Evolutionary conservation across 2,329 filamentous ascomycete species (phyloP).

Genomic region (Pseudopithomyces maydicus): DNA sequence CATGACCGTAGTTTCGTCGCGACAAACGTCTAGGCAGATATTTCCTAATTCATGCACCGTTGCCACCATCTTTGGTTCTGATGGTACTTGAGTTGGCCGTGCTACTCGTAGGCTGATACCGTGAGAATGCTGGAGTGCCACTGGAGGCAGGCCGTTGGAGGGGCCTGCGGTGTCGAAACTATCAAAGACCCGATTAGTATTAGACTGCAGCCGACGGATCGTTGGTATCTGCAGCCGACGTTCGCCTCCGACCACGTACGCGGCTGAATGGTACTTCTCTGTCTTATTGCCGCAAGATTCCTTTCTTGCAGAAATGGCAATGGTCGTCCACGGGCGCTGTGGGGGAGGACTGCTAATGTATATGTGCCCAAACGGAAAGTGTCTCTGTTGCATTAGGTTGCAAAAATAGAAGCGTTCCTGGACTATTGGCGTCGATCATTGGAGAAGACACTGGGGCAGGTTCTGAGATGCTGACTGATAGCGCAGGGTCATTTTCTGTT

Average conservation of each 20-base stretch:
- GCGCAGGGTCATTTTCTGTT: constrained; percentile 15
- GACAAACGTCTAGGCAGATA: constrained; percentile 25
- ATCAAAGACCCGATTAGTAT: constrained; percentile 41
- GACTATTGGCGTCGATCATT: constrained; percentile 16
- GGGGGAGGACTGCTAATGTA: constrained; percentile 19
- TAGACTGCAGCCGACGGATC: constrained; percentile 31
- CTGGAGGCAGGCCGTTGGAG: constrained; percentile 25
- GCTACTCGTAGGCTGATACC: constrained; percentile 28
- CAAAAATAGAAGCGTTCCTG: constrained; percentile 35
- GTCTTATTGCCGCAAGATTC: neutral
- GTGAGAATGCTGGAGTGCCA: constrained; percentile 26
- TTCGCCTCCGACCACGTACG: constrained; percentile 11
- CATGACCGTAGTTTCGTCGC: constrained; percentile 23
- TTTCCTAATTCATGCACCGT: constrained; percentile 32
- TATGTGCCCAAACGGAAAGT: constrained; percentile 20
- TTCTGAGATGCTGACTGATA: constrained; percentile 23
- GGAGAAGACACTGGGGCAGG: constrained; percentile 11
- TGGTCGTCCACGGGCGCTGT: constrained; percentile 10
- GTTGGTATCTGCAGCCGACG: constrained; percentile 24
- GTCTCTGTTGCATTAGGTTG: constrained; percentile 10
- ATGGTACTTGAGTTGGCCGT: constrained; percentile 14
- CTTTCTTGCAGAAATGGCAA: neutral
- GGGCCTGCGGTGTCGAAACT: constrained; percentile 35
- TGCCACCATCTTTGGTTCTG: constrained; percentile 34
- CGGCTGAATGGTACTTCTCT: neutral